phyloP scores from a whole-genome alignment of 208 protist genomes.

The Crithidia expoeki region DNA sequence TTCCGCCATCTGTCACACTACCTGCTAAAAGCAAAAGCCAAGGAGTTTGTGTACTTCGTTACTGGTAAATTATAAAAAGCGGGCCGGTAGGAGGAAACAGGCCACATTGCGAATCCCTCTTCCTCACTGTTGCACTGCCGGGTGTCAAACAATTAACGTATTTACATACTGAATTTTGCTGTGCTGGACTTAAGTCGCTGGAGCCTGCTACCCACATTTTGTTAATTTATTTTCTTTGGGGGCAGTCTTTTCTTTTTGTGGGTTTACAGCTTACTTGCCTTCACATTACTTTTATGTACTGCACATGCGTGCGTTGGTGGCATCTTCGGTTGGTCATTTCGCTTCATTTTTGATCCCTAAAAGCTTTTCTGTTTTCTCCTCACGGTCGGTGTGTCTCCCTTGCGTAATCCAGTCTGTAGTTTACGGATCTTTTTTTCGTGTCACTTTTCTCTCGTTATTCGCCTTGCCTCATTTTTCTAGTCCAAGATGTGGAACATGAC shows the following conservation, averaged over 20 bases:
- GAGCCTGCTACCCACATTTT: background rate
- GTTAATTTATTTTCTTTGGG: background rate
- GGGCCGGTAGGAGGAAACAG: background rate
- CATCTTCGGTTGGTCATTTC: background rate
- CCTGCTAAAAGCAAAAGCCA: background rate
- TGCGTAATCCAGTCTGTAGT: too few relatives aligned
- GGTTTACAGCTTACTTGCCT: slow-evolving; percentile 1
- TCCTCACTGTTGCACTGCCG: background rate
- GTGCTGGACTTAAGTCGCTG: background rate
- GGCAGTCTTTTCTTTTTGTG: slow-evolving; percentile 12
- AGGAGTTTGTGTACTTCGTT: slow-evolving; percentile 1
- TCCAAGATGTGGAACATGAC: slow-evolving; percentile 47
- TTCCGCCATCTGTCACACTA: background rate
- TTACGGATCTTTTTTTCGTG: background rate
- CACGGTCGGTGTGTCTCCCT: too few relatives aligned
- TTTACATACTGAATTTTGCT: slow-evolving; percentile 1
- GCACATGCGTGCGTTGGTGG: background rate
- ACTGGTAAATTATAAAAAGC: background rate
- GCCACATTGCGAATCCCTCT: background rate
- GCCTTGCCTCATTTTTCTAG: slow-evolving; percentile 32
- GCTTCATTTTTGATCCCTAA: background rate
- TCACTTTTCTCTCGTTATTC: background rate
- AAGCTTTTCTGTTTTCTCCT: background rate
- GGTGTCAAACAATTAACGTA: background rate
- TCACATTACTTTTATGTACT: slow-evolving; percentile 17